These are phyloP conservation scores for Penicillium flavigenum DNA, from an alignment of 495 filamentous ascomycete species.

Conservation along the genomic window DNA sequence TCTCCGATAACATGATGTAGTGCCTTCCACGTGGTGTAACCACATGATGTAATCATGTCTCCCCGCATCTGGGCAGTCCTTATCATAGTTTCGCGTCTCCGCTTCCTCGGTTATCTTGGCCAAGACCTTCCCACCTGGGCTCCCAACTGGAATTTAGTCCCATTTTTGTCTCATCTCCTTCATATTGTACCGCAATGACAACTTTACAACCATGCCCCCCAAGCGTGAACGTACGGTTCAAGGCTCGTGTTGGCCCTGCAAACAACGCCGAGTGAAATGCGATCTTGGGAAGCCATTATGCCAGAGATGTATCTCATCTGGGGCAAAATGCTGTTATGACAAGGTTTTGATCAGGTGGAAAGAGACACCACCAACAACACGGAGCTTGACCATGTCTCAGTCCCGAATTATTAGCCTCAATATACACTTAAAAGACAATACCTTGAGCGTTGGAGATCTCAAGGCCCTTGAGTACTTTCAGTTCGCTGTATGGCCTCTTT, in stretches of 20 bases:
- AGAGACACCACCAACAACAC: conserved; percentile 16
- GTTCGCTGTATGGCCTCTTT: conserved; percentile 20
- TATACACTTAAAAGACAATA: conserved; percentile 12
- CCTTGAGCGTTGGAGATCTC: conserved; percentile 10
- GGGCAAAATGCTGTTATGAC: conserved; percentile 36
- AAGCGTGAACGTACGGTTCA: conserved; percentile 38
- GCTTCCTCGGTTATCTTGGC: conserved; percentile 4
- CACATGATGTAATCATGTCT: background rate
- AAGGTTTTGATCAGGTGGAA: conserved; percentile 38
- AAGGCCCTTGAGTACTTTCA: conserved; percentile 24
- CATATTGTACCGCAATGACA: conserved; percentile 1
- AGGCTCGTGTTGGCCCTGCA: conserved; percentile 42
- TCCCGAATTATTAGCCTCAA: conserved; percentile 9
- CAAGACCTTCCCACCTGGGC: background rate
- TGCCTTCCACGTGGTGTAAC: background rate
- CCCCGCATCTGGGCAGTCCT: background rate
- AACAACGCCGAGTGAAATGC: conserved; percentile 40
- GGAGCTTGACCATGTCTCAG: conserved; percentile 25
- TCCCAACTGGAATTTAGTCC: background rate
- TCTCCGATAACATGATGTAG: no score
- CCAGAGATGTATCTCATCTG: conserved; percentile 33
- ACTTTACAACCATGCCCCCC: conserved; percentile 16
- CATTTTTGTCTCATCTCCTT: background rate
- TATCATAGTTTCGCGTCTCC: conserved; percentile 3
- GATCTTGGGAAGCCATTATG: conserved; percentile 31